Percentiles rank a stretch among this genome's conserved stretches.
Conservation (phyloP, 2,329 filamentous ascomycete species). For the Hymenoscyphus salicellus region DNA sequence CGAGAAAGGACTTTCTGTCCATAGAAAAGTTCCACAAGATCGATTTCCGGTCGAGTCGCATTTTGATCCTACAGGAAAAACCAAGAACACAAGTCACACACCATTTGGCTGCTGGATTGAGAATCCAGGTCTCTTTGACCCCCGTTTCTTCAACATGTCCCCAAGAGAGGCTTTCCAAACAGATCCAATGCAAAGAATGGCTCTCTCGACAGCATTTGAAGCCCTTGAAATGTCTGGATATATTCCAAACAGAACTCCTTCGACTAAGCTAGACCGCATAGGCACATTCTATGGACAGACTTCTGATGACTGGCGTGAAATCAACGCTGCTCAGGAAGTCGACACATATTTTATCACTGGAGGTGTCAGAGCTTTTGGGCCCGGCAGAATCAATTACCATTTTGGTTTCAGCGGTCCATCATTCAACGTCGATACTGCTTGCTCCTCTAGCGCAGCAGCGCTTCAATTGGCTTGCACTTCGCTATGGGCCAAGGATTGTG, state of each 20-base stretch:
- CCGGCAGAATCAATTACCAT: slow-evolving; percentile 40
- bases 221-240: slow-evolving; percentile 79
- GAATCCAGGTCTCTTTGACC: slow-evolving; percentile 71
- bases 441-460: slow-evolving; percentile 41
- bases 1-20: slow-evolving; percentile 12
- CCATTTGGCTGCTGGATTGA: slow-evolving; percentile 69
- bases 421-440: slow-evolving; percentile 43
- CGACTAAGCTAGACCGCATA: slow-evolving; percentile 43
- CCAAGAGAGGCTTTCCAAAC: slow-evolving; percentile 75
- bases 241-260: slow-evolving; percentile 43
- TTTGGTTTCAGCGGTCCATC: slow-evolving; percentile 45
- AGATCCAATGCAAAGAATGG: slow-evolving; percentile 68
- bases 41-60: slow-evolving; percentile 73
- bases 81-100: slow-evolving; percentile 71
- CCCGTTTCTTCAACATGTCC: slow-evolving; percentile 81
- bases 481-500: slow-evolving; percentile 33
- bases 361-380: slow-evolving; percentile 35
- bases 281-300: slow-evolving; percentile 36
- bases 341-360: slow-evolving; percentile 36
- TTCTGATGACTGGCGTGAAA: slow-evolving; percentile 36
- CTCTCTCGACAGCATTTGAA: slow-evolving; percentile 71
- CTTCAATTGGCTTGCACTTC: slow-evolving; percentile 34
- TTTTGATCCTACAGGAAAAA: slow-evolving; percentile 67
- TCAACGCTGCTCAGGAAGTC: slow-evolving; percentile 34
- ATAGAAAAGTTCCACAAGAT: slow-evolving; percentile 52